Evolutionary conservation across 2,329 filamentous ascomycete species (phyloP).

Genomic region (Pseudogymnoascus sp.): DNA sequence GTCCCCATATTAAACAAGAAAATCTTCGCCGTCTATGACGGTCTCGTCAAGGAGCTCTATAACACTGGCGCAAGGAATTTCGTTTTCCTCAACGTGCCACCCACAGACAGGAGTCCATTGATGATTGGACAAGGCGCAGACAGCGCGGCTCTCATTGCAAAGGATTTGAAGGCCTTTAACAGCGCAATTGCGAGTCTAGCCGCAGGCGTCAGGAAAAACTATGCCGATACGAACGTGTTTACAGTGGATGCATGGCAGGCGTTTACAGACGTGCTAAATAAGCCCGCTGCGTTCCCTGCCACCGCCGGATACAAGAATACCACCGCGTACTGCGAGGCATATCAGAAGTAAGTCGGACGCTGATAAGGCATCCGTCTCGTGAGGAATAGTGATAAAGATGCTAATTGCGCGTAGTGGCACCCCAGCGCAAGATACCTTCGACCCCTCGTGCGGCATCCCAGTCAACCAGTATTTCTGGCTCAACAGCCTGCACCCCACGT

Average conservation of each 20-base stretch:
- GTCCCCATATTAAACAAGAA: constrained; percentile 32
- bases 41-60: constrained; percentile 43
- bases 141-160: constrained; percentile 33
- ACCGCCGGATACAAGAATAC: constrained; percentile 50
- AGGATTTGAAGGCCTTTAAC: constrained; percentile 49
- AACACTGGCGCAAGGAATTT: constrained; percentile 51
- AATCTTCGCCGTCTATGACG: constrained; percentile 41
- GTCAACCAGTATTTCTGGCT: constrained; percentile 62
- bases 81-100: constrained; percentile 53
- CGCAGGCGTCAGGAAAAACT: constrained; percentile 26
- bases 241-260: constrained; percentile 46
- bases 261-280: constrained; percentile 47
- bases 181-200: constrained; percentile 38
- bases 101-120: constrained; percentile 48
- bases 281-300: constrained; percentile 44
- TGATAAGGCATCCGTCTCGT: not conserved
- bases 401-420: constrained; percentile 38
- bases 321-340: constrained; percentile 48
- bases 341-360: constrained; percentile 43
- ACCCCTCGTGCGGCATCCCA: constrained; percentile 43
- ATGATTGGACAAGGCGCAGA: constrained; percentile 36
- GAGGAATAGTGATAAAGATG: not conserved
- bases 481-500: constrained; percentile 58
- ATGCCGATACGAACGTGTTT: constrained; percentile 43
- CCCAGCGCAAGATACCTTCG: constrained; percentile 35